Base-by-base conservation (phyloP, 495 filamentous ascomycete genomes). In the Podospora comata region DNA sequence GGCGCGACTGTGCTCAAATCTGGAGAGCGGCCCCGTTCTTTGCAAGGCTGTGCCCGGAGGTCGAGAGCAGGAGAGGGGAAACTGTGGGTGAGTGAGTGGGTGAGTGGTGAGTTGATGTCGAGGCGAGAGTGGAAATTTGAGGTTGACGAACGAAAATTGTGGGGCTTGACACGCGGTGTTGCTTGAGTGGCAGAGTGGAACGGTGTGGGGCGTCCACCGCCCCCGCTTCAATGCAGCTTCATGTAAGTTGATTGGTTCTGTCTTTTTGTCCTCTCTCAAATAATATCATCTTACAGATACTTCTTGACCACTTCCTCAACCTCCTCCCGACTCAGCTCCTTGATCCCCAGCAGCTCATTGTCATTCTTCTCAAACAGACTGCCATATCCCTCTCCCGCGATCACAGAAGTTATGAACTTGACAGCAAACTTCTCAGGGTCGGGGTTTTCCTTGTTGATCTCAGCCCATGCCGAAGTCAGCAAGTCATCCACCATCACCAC, bases 301-400 rank as follows among this genome's bases (percentile, higher is more conserved):
- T 11, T 5, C 39, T 48, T 48, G 5, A 48, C 39, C 13, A 48
- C 39, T 11, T 48, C 60, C 16, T 62, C 60, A 27, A 67, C 30
- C 66, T 67, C 60, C 26, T 56, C 66, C 9, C 63, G 58, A n/a
- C 7, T 63, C 59, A 67, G 5, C 66, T 57, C 48, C 60, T 67
- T 63, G 23, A 67, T 34, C 28, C 66, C 66, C 39, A 67, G 19
- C 34, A 67, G 23, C 23, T 63, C 66, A 57, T 67, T 67, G 19
- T 67, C 30, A 5, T n/a, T 27, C 44, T 34, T 39, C 39, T 62
- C 44, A 34, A 67, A 67, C 23, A 15, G 53, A 27, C 20, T 16
- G 4, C 66, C 66, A 57, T 67, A 67, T 9, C 66, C 66, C 39
- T 67, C 66, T 18, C 39, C 66, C 5, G 19, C 48, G 19, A 67